Evolutionary conservation across 176 grass and related monocot species (phyloP).

Genomic region (Raddia distichophylla): DNA sequence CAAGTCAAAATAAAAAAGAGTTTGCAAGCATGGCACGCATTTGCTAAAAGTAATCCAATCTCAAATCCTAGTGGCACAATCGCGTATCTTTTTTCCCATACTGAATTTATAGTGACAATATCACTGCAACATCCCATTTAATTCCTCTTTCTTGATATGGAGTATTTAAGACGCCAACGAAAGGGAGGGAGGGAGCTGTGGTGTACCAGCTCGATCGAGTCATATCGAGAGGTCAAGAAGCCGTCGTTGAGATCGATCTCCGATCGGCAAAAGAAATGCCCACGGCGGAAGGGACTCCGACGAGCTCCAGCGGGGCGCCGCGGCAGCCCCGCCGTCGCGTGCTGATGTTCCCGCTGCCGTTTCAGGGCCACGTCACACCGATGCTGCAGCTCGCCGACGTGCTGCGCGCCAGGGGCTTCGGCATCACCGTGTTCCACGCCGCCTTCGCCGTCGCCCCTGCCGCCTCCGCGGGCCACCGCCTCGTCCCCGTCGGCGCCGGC

Average conservation of each 20-base stretch:
- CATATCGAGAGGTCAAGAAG: too few relatives aligned
- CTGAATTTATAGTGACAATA: neutral
- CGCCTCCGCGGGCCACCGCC: neutral
- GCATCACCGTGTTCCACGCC: slow-evolving; percentile 48
- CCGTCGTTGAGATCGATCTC: too few relatives aligned
- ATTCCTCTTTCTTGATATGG: neutral
- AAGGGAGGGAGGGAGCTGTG: neutral
- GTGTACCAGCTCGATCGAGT: neutral
- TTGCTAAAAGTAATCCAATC: neutral
- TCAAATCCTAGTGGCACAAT: neutral
- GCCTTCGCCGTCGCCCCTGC: slow-evolving; percentile 35
- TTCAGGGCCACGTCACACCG: slow-evolving; percentile 56
- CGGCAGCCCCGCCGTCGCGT: neutral
- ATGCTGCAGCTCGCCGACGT: slow-evolving; percentile 52
- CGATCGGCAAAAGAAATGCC: neutral
- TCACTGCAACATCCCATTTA: neutral
- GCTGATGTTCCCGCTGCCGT: slow-evolving; percentile 55
- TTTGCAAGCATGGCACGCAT: neutral
- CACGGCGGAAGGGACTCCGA: neutral
- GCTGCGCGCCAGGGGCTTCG: slow-evolving; percentile 42
- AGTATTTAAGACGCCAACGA: neutral
- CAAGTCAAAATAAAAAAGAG: neutral
- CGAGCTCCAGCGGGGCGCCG: neutral
- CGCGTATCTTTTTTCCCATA: neutral
- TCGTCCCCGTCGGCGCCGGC: slow-evolving; percentile 13